phyloP scores from a whole-genome alignment of 768 basidiomycete genomes.

The Suillus lakei region DNA sequence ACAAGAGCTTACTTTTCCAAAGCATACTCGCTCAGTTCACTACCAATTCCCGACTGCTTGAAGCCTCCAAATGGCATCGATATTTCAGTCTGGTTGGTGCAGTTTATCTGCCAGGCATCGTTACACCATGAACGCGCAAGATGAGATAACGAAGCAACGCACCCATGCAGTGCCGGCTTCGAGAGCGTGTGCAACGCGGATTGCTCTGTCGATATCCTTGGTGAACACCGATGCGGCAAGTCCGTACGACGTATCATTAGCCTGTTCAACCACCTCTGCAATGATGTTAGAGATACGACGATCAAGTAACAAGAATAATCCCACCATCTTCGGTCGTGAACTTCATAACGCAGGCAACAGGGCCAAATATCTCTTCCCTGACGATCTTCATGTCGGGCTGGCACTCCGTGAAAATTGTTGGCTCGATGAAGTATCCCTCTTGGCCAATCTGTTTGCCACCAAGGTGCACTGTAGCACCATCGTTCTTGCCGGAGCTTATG shows the following conservation, averaged over 20 bases:
- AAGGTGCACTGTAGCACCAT: slow-evolving; percentile 50
- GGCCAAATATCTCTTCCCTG: slow-evolving; percentile 48
- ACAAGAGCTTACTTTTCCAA: slow-evolving; percentile 43
- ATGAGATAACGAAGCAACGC: slow-evolving; percentile 5
- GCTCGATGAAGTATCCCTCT: slow-evolving; percentile 51
- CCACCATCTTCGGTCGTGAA: slow-evolving; percentile 46
- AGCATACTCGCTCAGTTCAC: slow-evolving; percentile 72
- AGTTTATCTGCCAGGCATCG: slow-evolving; percentile 43
- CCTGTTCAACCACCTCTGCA: slow-evolving; percentile 33
- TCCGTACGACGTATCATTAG: slow-evolving; percentile 53
- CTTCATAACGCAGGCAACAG: slow-evolving; percentile 50
- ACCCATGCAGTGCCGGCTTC: slow-evolving; percentile 68
- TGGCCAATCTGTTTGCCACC: slow-evolving; percentile 49
- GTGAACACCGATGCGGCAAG: slow-evolving; percentile 57
- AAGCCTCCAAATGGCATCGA: slow-evolving; percentile 71
- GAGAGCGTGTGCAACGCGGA: slow-evolving; percentile 45
- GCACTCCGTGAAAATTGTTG: slow-evolving; percentile 49
- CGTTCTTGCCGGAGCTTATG: slow-evolving; percentile 53
- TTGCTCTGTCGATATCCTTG: slow-evolving; percentile 45
- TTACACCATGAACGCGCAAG: neutral
- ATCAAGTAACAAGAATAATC: neutral
- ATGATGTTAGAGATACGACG: neutral
- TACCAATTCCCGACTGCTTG: slow-evolving; percentile 75
- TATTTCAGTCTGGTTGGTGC: slow-evolving; percentile 46
- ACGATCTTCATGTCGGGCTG: slow-evolving; percentile 52